Percentiles rank a stretch among this genome's conserved stretches.
Conservation (phyloP, 306 rosid genomes). For the Senna siamea region DNA sequence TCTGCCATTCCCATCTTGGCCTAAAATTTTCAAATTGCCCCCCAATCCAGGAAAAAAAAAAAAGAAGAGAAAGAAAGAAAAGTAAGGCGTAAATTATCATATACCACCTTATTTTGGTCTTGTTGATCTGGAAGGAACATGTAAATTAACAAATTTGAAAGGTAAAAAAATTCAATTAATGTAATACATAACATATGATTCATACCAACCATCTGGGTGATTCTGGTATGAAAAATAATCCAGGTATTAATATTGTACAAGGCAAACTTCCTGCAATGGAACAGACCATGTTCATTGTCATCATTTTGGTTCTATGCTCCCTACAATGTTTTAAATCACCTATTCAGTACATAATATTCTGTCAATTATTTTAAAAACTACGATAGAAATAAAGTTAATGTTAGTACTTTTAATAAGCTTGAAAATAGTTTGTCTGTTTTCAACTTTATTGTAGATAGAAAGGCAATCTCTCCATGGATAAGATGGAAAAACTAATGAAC, state of each 20-base stretch:
- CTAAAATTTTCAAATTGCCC: slow-evolving; percentile 43
- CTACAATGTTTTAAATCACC: slow-evolving; percentile 27
- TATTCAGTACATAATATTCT: neutral
- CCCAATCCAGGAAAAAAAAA: slow-evolving; percentile 13
- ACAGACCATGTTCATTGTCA: slow-evolving; percentile 14
- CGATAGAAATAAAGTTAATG: neutral
- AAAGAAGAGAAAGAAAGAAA: slow-evolving; percentile 21
- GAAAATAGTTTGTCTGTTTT: neutral
- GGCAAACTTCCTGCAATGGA: slow-evolving; percentile 77
- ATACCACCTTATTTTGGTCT: neutral
- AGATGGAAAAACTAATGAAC: neutral
- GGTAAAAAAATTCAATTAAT: slow-evolving; percentile 17
- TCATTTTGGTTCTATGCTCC: slow-evolving; percentile 18
- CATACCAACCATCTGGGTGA: slow-evolving; percentile 96
- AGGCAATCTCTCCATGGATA: neutral
- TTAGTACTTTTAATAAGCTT: neutral
- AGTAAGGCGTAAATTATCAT: slow-evolving; percentile 5
- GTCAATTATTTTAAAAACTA: neutral
- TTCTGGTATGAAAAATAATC: slow-evolving; percentile 86
- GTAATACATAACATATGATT: slow-evolving; percentile 33
- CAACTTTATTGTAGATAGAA: neutral
- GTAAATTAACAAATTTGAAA: slow-evolving; percentile 19
- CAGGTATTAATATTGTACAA: slow-evolving; percentile 74
- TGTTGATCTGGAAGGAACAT: slow-evolving; percentile 16
- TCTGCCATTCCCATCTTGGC: slow-evolving; percentile 92